Evolutionary conservation across 805 yeast species (phyloP), one percentile per base, ranked within the genome.

Genomic region (Candida sanyiensis): DNA sequence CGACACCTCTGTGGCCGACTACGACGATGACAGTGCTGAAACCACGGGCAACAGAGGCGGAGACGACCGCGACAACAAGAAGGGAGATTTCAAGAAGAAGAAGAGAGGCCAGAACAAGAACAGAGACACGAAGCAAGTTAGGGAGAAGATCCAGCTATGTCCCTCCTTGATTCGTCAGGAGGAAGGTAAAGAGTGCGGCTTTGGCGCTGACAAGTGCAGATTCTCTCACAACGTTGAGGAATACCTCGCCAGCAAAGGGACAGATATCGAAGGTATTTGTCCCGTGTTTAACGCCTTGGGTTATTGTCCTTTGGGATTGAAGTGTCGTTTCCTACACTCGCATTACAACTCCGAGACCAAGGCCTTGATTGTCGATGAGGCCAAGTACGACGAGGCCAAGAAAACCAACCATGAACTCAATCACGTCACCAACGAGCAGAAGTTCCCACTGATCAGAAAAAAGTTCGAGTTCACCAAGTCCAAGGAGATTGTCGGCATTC

Each of bases 271-370:
- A 8, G 94, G 95, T 0, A 54, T 53, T 2, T 93, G 99, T 62
- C 97, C 98, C 0, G 96, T 86, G 4, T 88, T 65, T 56, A 66
- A 66, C 24, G 81, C 83, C 1, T 66, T 86, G 25, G 99, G 99
- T 0, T 80, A 76, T 54, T 93, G 99, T 67, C 95, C 96, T 4
- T 74, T 83, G 45, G 98, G 98, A 0, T 63, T 85, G 51, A 90
- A 86, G 59, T 93, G 99, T 64, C 75, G 96, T 52, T 93, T 96
- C 86, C 70, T 93, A 41, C 64, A 73, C 3, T 74, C 85, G 12
- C 97, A 93, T 63, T 72, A 65, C 53, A 57, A 72, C 48, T 55
- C 54, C 23, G 80, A 69, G 13, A 65, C 62, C 38, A 63, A 58
- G 43, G 11, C 28, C 12, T 59, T 80, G 16, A 44, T 69, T 25